phyloP scores from a whole-genome alignment of 192 early-diverging fungal species.

The Coemansia sp. region DNA sequence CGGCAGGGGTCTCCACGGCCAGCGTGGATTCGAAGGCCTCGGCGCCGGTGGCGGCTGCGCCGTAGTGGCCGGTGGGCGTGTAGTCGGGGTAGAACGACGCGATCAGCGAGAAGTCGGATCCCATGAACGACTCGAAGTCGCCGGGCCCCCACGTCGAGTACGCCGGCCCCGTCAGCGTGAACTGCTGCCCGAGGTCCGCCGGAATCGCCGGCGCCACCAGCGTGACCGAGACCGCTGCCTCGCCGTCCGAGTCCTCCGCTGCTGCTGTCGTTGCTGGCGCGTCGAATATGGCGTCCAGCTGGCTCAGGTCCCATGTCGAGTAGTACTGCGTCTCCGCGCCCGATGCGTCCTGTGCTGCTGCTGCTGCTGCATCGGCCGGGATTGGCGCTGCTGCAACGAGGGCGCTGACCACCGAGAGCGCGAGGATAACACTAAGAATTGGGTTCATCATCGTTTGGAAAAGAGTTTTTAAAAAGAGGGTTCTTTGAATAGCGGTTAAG shows the following conservation, averaged over 20 bases:
- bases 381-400: neutral
- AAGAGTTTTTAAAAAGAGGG: neutral
- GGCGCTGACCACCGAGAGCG: neutral
- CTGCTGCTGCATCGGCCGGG: neutral
- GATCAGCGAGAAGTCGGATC: neutral
- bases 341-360: neutral
- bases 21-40: neutral
- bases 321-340: constrained; percentile 1
- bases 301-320: constrained; percentile 5
- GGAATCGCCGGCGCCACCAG: neutral
- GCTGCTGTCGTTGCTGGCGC: neutral
- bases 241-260: neutral
- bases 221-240: neutral
- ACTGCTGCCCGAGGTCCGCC: neutral
- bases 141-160: constrained; percentile 12
- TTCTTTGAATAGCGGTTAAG: neutral
- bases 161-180: neutral
- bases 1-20: neutral
- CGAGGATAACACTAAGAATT: neutral
- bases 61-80: neutral
- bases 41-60: neutral
- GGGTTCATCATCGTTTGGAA: neutral
- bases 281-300: neutral
- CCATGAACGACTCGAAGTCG: constrained; percentile 13
- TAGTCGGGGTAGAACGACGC: constrained; percentile 1